Conservation (phyloP, 768 basidiomycete species). For the Astraeus odoratus region DNA sequence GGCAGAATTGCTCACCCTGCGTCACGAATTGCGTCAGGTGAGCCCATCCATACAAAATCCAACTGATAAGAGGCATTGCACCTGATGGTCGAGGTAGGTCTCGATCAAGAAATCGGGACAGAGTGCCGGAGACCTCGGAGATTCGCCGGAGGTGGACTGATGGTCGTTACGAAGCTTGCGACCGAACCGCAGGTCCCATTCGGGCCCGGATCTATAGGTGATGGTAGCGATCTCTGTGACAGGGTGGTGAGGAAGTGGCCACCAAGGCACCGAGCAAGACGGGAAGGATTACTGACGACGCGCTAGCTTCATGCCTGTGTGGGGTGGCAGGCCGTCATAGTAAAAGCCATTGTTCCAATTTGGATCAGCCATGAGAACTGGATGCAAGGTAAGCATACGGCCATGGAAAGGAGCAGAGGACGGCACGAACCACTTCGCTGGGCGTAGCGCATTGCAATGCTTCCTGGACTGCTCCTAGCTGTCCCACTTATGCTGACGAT, state of each 20-base stretch:
- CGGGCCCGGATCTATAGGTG: constrained; percentile 97
- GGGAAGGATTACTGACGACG: constrained; percentile 59
- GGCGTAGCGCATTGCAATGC: constrained; percentile 93
- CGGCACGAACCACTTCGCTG: constrained; percentile 76
- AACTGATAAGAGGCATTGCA: constrained; percentile 13
- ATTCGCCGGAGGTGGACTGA: constrained; percentile 3
- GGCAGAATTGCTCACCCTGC: constrained; percentile 92
- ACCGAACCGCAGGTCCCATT: constrained; percentile 98
- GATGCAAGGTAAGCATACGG: constrained; percentile 2
- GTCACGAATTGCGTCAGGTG: constrained; percentile 3
- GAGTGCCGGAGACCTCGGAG: constrained; percentile 53
- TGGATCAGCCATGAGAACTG: constrained; percentile 98
- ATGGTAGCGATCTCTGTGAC: constrained; percentile 92
- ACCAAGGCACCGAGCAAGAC: too few species aligned
- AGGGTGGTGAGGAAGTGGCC: neutral
- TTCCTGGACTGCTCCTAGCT: constrained; percentile 84
- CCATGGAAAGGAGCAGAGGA: neutral
- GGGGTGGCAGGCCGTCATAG: constrained; percentile 91
- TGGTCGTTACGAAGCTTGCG: constrained; percentile 50
- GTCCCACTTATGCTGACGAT: constrained; percentile 94
- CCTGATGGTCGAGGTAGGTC: constrained; percentile 94
- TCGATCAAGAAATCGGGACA: constrained; percentile 98
- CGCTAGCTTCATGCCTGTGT: constrained; percentile 97
- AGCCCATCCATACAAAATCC: neutral
- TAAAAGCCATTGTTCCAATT: constrained; percentile 99